Conservation (phyloP, 345 rosid species). For the Citrus reticulata region DNA sequence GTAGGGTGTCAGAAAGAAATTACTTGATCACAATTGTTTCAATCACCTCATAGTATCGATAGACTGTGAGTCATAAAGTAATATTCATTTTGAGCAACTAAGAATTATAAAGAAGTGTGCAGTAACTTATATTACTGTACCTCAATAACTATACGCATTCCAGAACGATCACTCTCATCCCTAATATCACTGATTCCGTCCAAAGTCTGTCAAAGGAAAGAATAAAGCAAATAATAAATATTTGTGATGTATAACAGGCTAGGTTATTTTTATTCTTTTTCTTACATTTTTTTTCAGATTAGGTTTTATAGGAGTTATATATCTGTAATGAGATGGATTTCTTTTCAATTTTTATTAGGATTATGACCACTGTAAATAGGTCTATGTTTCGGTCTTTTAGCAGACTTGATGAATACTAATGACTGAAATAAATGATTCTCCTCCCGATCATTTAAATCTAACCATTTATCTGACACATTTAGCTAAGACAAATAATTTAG, state of each 20-base stretch:
- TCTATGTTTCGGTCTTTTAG: too few relatives aligned
- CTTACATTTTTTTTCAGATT: too few relatives aligned
- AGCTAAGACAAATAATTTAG: neutral
- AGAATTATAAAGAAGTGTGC: neutral
- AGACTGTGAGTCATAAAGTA: neutral
- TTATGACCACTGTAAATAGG: too few relatives aligned
- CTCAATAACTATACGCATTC: slow-evolving; percentile 96
- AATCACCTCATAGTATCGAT: neutral
- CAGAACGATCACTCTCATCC: slow-evolving; percentile 93
- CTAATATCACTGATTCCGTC: slow-evolving; percentile 96
- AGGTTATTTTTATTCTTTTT: too few relatives aligned
- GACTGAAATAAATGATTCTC: too few relatives aligned
- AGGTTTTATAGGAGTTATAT: too few relatives aligned
- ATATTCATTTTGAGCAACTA: neutral
- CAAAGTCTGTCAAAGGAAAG: slow-evolving; percentile 48
- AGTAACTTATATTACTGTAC: slow-evolving; percentile 30
- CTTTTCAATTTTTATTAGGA: too few relatives aligned
- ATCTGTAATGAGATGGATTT: too few relatives aligned
- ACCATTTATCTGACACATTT: neutral
- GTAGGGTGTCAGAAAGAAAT: slow-evolving; percentile 13
- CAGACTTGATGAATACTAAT: too few relatives aligned
- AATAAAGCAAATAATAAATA: neutral
- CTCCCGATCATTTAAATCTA: neutral
- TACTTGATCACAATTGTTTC: neutral
- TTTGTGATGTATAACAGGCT: too few relatives aligned